Conservation (phyloP, 1,284 basidiomycete genomes). For the Puccinia coronata region DNA sequence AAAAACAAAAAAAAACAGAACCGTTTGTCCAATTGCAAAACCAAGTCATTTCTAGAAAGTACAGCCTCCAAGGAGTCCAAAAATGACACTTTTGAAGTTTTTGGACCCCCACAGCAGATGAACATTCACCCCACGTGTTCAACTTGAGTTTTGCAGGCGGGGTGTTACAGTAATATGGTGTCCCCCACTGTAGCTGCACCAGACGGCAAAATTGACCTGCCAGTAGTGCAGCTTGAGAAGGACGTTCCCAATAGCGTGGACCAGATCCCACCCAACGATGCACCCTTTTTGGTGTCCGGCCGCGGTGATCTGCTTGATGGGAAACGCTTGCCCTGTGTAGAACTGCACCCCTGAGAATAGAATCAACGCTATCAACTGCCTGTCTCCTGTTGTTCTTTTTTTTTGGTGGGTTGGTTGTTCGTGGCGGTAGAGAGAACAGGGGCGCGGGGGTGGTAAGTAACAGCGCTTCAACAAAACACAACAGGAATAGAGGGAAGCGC, state of each 20-base stretch:
- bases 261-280: slow-evolving; percentile 91
- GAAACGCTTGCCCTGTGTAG: slow-evolving; percentile 95
- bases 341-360: slow-evolving; percentile 90
- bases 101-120: too few species aligned
- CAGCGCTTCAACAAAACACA: not conserved
- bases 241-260: slow-evolving; percentile 93
- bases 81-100: too few species aligned
- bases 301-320: slow-evolving; percentile 76
- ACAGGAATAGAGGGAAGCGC: not conserved
- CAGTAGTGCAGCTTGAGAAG: slow-evolving; percentile 86
- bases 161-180: too few species aligned
- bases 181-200: too few species aligned
- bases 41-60: too few species aligned
- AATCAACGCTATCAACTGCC: slow-evolving; percentile 74
- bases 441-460: not conserved
- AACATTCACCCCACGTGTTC: too few species aligned
- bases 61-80: too few species aligned
- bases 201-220: slow-evolving; percentile 93
- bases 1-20: too few species aligned
- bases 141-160: too few species aligned
- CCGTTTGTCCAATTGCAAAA: too few species aligned
- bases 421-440: not conserved
- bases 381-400: slow-evolving; percentile 12
- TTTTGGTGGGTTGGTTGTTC: too few species aligned
- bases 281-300: slow-evolving; percentile 82